These are phyloP conservation scores for Saraca asoca DNA, from an alignment of 331 rosid species.

Conservation along the genomic window DNA sequence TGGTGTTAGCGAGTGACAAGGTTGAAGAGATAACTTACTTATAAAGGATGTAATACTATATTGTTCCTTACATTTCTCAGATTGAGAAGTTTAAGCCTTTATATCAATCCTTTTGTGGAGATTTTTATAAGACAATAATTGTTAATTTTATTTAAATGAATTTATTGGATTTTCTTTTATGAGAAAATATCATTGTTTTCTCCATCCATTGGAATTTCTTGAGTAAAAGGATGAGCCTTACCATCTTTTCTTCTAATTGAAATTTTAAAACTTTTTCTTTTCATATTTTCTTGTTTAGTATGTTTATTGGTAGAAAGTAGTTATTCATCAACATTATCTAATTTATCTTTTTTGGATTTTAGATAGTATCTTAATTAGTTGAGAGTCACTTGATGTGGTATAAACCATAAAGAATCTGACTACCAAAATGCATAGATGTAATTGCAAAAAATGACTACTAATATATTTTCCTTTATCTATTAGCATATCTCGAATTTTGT, in stretches of 20 bases:
- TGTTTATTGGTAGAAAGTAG: too few relatives aligned
- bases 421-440: too few relatives aligned
- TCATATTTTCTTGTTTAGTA: conserved; percentile 4
- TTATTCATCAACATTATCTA: too few relatives aligned
- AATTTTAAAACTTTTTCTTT: neutral
- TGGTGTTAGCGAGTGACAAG: conserved; percentile 33
- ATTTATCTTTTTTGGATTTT: too few relatives aligned
- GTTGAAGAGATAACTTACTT: neutral
- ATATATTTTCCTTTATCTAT: too few relatives aligned
- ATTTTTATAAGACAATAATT: neutral
- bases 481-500: too few relatives aligned
- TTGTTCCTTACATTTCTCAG: neutral
- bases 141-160: neutral
- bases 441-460: too few relatives aligned
- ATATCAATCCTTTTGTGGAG: neutral
- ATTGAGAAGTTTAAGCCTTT: neutral
- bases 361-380: too few relatives aligned
- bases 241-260: conserved; percentile 5
- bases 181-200: neutral
- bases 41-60: conserved; percentile 33
- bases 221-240: neutral
- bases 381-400: too few relatives aligned
- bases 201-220: neutral
- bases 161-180: neutral
- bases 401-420: too few relatives aligned